phyloP scores from a whole-genome alignment of 495 filamentous ascomycete species.

The Penicillium taxi region DNA sequence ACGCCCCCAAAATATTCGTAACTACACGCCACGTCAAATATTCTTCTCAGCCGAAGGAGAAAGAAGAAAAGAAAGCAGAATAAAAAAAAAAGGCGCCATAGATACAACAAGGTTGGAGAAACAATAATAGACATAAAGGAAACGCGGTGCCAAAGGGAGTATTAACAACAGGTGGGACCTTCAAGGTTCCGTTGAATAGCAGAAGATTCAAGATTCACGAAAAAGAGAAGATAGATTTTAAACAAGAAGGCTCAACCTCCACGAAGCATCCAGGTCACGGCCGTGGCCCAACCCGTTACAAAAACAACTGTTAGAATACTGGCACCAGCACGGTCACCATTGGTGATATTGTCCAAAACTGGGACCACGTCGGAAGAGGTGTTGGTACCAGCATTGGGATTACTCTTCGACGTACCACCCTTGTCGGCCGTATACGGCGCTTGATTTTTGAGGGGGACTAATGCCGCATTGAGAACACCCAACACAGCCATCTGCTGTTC shows the following conservation, averaged over 20 bases:
- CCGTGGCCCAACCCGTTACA: constrained; percentile 43
- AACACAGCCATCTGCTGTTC: constrained; percentile 55
- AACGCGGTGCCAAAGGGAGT: background rate
- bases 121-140: background rate
- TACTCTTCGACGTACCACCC: constrained; percentile 59
- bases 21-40: constrained; percentile 5
- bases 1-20: constrained; percentile 9
- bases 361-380: constrained; percentile 16
- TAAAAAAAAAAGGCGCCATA: constrained; percentile 12
- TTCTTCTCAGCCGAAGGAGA: constrained; percentile 1
- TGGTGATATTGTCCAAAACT: constrained; percentile 35
- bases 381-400: constrained; percentile 49
- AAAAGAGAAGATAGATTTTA: constrained; percentile 11
- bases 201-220: constrained; percentile 6
- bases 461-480: constrained; percentile 46
- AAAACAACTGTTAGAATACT: constrained; percentile 57
- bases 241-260: constrained; percentile 21
- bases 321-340: constrained; percentile 55
- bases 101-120: background rate
- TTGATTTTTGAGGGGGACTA: constrained; percentile 38
- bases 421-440: constrained; percentile 47
- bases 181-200: no score
- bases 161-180: no score
- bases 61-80: constrained; percentile 1
- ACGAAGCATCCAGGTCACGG: constrained; percentile 37